Evolutionary conservation across 805 yeast species (phyloP), one percentile per base, ranked within the genome.

Genomic region (Blastobotrys peoriensis): DNA sequence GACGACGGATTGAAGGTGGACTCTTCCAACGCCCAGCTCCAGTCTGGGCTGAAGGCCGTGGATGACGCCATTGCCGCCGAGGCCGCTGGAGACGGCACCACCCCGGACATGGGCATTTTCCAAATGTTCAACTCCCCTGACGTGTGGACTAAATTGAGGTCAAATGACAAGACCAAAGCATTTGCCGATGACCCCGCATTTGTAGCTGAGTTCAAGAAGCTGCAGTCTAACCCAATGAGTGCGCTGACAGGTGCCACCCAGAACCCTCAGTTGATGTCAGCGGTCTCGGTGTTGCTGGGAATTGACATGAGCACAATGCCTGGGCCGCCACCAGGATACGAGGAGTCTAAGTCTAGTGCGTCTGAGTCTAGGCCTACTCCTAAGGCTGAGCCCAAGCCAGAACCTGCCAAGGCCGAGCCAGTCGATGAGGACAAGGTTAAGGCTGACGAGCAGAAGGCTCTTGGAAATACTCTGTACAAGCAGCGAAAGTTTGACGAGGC

Each of bases 401-500:
- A 54, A 37, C 54, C 63, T 6, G 57, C 59, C 33, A 56, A 55
- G 5, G 59, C 59, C 46, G 71, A 63, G 50, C 56, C 62, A 19
- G 66, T 67, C 50, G 71, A 68, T 13, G 59, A 60, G 21, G 64
- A 55, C 16, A 57, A 59, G 52, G 54, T 48, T 21, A 56, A 57
- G 43, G 67, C 73, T n/a, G 71, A 66, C 35, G 66, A 69, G 13
- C 80, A 75, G 49, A 93, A 93, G 64, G 83, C 84, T 3, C 78
- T 81, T 64, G 99, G 97, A 52, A 93, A 93, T 68, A 71, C 75
- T 40, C 70, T 85, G 38, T 93, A 93, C 75, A 93, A 93, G 67
- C 71, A 81, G 53, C 84, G 83, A 63, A 73, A 88, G 59, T 93
- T 93, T 55, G 96, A 87, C 60, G 95, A 83, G 59, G 98, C 99